Conservation (phyloP, 2,329 filamentous ascomycete species). For the Penicillium sp. region DNA sequence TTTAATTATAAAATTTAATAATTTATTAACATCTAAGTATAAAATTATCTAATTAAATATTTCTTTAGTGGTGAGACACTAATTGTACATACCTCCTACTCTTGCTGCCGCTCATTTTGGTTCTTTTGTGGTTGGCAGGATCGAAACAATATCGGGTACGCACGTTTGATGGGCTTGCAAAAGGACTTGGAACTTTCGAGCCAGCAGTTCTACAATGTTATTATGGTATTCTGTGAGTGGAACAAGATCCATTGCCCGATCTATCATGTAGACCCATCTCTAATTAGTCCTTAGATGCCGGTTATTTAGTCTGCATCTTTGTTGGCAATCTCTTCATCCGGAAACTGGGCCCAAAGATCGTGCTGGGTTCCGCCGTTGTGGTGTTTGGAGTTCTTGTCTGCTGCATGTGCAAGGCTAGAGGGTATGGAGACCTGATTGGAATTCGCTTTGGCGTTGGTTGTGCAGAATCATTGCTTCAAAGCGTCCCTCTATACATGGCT, state of each 20-base stretch:
- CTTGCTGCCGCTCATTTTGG: not conserved
- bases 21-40: too few species aligned
- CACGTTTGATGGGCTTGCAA: not conserved
- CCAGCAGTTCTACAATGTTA: not conserved
- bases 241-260: not conserved
- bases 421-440: not conserved
- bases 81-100: not conserved
- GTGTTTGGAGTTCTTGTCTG: not conserved
- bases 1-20: too few species aligned
- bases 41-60: too few species aligned
- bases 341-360: not conserved
- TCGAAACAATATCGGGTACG: not conserved
- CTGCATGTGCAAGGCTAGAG: not conserved
- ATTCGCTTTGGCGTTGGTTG: not conserved
- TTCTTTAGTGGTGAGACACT: not conserved
- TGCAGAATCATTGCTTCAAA: not conserved
- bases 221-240: not conserved
- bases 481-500: not conserved
- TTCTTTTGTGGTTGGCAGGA: not conserved
- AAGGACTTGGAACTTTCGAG: not conserved
- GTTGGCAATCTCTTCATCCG: not conserved
- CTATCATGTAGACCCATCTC: not conserved
- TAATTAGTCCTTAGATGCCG: not conserved
- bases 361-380: not conserved
- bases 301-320: not conserved